Conservation (phyloP, 306 rosid species). For the Quercus aquifolioides region DNA sequence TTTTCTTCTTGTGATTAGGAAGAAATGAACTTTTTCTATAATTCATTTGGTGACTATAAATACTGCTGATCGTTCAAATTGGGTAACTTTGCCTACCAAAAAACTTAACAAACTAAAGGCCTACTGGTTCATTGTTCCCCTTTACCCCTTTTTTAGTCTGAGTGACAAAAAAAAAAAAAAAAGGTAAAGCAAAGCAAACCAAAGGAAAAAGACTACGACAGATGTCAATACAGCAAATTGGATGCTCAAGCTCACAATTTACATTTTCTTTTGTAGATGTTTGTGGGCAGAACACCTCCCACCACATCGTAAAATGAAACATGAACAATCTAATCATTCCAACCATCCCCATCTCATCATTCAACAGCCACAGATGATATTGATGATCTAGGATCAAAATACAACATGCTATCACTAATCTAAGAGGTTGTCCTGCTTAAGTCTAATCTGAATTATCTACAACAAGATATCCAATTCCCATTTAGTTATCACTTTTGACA, state of each 20-base stretch:
- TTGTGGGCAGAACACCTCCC: neutral
- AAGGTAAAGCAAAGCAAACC: conserved; percentile 43
- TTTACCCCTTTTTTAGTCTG: too few relatives aligned
- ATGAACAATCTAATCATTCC: neutral
- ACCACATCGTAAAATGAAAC: neutral
- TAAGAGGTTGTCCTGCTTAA: neutral
- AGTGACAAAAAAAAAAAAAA: neutral
- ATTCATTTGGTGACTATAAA: too few relatives aligned
- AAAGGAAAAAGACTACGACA: conserved; percentile 49
- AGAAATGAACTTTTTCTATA: too few relatives aligned
- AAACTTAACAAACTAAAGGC: too few relatives aligned
- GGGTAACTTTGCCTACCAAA: too few relatives aligned
- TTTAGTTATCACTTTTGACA: neutral
- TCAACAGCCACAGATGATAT: neutral
- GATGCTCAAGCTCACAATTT: neutral
- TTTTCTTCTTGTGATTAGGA: too few relatives aligned
- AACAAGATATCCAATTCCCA: neutral
- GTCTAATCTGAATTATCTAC: too few relatives aligned
- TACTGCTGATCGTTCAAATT: too few relatives aligned
- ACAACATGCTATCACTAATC: neutral
- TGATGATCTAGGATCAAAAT: conserved; percentile 31
- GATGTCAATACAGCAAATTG: neutral
- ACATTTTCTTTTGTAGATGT: neutral
- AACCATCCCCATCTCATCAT: neutral
- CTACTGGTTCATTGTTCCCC: too few relatives aligned